Conservation (phyloP, 805 yeast species). For the Candida silvicultrix region DNA sequence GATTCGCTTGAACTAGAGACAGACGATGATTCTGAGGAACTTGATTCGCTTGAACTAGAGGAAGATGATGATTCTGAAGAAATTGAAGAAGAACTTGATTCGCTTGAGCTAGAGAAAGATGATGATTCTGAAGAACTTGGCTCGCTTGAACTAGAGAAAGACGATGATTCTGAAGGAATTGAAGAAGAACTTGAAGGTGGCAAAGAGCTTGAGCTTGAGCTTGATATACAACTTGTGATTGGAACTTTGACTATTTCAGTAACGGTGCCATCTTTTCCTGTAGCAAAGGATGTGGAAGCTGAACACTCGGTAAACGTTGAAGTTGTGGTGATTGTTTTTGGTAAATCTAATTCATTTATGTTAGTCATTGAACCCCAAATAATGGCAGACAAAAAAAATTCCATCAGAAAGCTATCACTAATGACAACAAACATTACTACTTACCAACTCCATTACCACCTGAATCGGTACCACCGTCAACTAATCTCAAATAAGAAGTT, state of each 20-base stretch:
- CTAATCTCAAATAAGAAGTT: not conserved
- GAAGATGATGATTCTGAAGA: too few species aligned
- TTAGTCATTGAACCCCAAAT: not conserved
- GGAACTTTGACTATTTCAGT: not conserved
- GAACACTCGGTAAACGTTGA: not conserved
- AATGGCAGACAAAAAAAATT: too few species aligned
- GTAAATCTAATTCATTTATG: not conserved
- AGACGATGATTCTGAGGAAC: too few species aligned
- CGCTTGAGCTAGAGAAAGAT: too few species aligned
- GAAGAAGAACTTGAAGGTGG: not conserved
- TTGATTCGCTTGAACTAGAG: too few species aligned
- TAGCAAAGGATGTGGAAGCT: not conserved
- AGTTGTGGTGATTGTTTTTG: not conserved
- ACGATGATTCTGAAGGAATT: too few species aligned
- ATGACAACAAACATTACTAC: too few species aligned
- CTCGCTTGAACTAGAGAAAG: too few species aligned
- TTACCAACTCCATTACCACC: not conserved
- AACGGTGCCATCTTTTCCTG: not conserved
- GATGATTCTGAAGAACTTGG: too few species aligned
- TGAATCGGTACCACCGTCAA: not conserved
- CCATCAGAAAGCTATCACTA: too few species aligned
- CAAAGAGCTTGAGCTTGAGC: not conserved
- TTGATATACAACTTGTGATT: not conserved
- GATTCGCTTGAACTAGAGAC: too few species aligned
- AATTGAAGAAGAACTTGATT: too few species aligned